Base-by-base conservation (phyloP, 495 filamentous ascomycete genomes). In the Aspergillus nanangensis region DNA sequence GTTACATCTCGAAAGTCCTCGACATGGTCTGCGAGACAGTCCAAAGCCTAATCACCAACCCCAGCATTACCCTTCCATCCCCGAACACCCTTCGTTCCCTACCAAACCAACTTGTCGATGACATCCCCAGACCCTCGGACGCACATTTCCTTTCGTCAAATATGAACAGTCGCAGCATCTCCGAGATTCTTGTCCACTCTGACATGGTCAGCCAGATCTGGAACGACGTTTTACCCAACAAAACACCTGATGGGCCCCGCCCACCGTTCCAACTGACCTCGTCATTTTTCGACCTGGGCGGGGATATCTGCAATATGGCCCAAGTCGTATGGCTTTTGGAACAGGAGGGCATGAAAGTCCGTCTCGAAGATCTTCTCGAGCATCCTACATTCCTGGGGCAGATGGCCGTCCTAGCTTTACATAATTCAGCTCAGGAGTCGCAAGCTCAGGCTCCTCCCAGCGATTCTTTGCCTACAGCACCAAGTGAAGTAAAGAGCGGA, bases 201-300 rank as follows among this genome's bases (percentile, higher is more conserved):
- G 67, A 74, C 37, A 66, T 68, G 21, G 61, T 80, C 10, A 69
- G 66, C 10, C 65, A 65, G 19, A 67, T 69, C 2, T 80, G 76
- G 76, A 62, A 74, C 37, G 67, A 76, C 45, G 71, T 78, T 22
- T 62, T 80, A 0, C 70, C 70, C 5, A 50, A 55, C 34, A 24
- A 32, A 22, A 53, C 52, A 13, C 50, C 55, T 15, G 41, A 45
- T 0, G 48, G 27, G 14, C 44, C 46, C 18, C 60, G 44, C 32
- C 48, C 48, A 7, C 31, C 48, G 8, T 78, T 57, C 65, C 68
- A 72, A 32, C 62, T 73, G 22, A 64, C 72, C 21, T 71, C 72
- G 0, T 72, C 71, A 0, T 78, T 80, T 61, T 80, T 77, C 52
- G 63, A 71, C 3, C 65, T 75, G 1, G 76, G 76, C 9, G 76